phyloP scores from a whole-genome alignment of 2,329 filamentous ascomycete genomes.

The Orbilia blumenaviensis region DNA sequence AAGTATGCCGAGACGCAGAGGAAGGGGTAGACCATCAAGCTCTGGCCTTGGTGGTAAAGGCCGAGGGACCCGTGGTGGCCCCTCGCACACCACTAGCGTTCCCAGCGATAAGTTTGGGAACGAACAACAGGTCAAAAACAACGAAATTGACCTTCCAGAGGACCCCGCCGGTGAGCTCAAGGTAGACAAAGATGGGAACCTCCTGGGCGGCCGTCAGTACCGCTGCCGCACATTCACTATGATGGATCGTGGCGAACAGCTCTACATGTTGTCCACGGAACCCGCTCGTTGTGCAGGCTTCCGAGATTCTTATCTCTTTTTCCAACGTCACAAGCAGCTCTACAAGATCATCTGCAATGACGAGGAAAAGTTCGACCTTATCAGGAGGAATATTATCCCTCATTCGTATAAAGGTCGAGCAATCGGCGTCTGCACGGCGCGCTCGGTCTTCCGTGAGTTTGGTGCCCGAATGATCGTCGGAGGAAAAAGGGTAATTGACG shows the following conservation, averaged over 20 bases:
- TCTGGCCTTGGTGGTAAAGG: constrained; percentile 71
- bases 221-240: constrained; percentile 93
- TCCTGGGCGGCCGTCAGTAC: constrained; percentile 85
- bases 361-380: constrained; percentile 92
- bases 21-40: constrained; percentile 66
- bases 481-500: constrained; percentile 83
- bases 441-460: constrained; percentile 96
- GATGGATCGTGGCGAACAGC: constrained; percentile 86
- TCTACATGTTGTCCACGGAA: constrained; percentile 98
- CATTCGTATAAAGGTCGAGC: constrained; percentile 98
- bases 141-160: constrained; percentile 88
- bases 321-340: constrained; percentile 97
- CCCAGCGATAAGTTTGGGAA: constrained; percentile 94
- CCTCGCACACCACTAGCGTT: constrained; percentile 80
- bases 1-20: constrained; percentile 67
- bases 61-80: constrained; percentile 71
- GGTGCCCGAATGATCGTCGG: constrained; percentile 93
- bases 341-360: constrained; percentile 98
- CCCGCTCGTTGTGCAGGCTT: constrained; percentile 94
- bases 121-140: constrained; percentile 85
- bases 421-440: constrained; percentile 94
- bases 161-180: constrained; percentile 90
- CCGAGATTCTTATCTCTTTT: constrained; percentile 94
- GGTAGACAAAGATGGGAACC: constrained; percentile 86
- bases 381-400: constrained; percentile 92